Conservation (phyloP, 2,329 filamentous ascomycete species). For the Diplodia scrobiculata region DNA sequence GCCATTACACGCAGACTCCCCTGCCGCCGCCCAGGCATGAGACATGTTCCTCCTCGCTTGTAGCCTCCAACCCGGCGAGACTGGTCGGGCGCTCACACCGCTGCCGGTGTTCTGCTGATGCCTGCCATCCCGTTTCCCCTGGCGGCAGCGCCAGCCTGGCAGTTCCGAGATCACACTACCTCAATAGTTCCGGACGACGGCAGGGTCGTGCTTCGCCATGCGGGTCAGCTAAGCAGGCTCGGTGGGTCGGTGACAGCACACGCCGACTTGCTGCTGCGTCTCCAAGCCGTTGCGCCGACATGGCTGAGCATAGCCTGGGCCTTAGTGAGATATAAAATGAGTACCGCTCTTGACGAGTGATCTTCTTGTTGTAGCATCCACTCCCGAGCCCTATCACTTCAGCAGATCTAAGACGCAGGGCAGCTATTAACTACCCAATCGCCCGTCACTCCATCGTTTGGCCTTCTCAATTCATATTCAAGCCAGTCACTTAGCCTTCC, state of each 20-base stretch:
- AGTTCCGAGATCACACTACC: conserved; percentile 25
- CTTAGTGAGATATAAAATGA: conserved; percentile 16
- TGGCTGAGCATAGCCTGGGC: conserved; percentile 20
- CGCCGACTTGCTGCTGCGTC: conserved; percentile 9
- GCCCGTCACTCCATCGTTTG: conserved; percentile 6
- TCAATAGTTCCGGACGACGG: not conserved
- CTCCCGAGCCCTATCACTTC: not conserved
- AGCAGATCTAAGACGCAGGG: conserved; percentile 14
- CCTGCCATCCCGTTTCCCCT: conserved; percentile 10
- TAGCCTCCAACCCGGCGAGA: not conserved
- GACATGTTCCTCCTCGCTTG: not conserved
- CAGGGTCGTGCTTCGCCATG: not conserved
- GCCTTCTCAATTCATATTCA: not conserved
- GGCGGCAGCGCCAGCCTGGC: not conserved
- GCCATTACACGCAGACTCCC: not conserved
- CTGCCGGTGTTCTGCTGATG: not conserved
- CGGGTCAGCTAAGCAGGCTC: conserved; percentile 18
- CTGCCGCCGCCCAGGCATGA: not conserved
- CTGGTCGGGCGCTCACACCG: conserved; percentile 5
- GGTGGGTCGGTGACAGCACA: conserved; percentile 9
- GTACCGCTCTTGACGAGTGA: not conserved
- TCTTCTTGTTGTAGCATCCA: conserved; percentile 13
- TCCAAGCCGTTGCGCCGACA: not conserved
- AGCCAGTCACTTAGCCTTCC: not conserved
- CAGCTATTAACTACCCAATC: not conserved